Evolutionary conservation across 352 stramenopile species (phyloP), one percentile per base, ranked within the genome.

Genomic region (Phytophthora pistaciae): DNA sequence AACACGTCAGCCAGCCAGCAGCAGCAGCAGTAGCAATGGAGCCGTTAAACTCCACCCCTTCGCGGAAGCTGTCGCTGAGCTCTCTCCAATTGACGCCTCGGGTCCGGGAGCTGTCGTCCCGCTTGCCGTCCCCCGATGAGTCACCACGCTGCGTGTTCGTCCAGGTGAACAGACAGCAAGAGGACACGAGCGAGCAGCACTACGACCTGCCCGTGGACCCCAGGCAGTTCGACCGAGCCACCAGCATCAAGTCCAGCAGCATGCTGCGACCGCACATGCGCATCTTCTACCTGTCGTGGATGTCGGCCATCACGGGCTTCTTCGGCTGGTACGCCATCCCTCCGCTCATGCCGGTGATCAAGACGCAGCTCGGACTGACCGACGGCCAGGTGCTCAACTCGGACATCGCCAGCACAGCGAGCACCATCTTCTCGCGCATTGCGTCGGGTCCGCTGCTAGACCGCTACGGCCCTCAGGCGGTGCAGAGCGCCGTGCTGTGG

Each of bases 261-360:
- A 88, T 98, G 72, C 65, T 79, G 64, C 82, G 93, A n/a, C 96
- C 96, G 5, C 96, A 98, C 82, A 99, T 99, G 94, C 90, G 96
- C 63, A 93, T 93, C 44, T 98, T 99, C 79, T 94, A 98, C 78
- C 70, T 92, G 60, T 85, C 91, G 31, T 98, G 94, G 93, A 80
- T 98, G 23, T 93, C 83, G 48, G 97, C 94, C 70, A 98, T 98
- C 80, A 90, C 85, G 42, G 95, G 94, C 42, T 99, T 99, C 79
- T 84, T 98, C 74, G 93, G 95, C 61, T 99, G 94, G 93, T 99
- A 98, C 77, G 86, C 92, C 40, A 98, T 98, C 73, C 94, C 95
- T 2, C 97, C 97, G n/a, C 88, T 99, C 53, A 92, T 99, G 61
- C 85, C 91, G 0, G 87, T 98, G 53, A 97, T 99, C 69, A 93